These are phyloP conservation scores for Beauveria asiatica DNA, from an alignment of 2,329 filamentous ascomycete species.

Conservation along the genomic window DNA sequence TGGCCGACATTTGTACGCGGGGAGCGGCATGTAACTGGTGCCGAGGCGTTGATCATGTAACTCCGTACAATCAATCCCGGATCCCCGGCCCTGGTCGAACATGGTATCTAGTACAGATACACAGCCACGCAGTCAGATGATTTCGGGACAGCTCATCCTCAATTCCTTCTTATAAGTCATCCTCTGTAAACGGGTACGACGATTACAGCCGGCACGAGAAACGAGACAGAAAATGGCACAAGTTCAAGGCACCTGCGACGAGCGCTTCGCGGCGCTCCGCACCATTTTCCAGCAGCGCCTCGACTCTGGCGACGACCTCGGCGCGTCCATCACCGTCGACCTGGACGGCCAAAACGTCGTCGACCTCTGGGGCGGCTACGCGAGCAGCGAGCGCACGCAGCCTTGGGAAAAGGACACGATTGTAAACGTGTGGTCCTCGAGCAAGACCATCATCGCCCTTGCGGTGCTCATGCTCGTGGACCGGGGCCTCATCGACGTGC, in stretches of 20 bases:
- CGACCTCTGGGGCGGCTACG: conserved; percentile 36
- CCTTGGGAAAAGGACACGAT: conserved; percentile 34
- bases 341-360: conserved; percentile 32
- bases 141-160: not conserved
- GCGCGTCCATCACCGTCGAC: conserved; percentile 34
- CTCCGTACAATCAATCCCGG: not conserved
- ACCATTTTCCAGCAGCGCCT: conserved; percentile 27
- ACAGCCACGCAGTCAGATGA: not conserved
- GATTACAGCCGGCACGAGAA: not conserved
- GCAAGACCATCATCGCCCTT: conserved; percentile 23
- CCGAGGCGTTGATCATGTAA: not conserved
- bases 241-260: conserved; percentile 28
- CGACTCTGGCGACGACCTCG: conserved; percentile 31
- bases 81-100: not conserved
- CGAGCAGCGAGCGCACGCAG: conserved; percentile 20
- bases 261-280: conserved; percentile 27
- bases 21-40: not conserved
- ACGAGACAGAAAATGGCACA: conserved; percentile 11
- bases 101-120: not conserved
- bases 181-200: not conserved
- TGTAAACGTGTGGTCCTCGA: conserved; percentile 30
- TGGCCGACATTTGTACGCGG: not conserved
- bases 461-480: conserved; percentile 27
- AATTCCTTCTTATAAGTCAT: not conserved
- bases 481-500: conserved; percentile 27